These are phyloP conservation scores for Amanita subjunquillea DNA, from an alignment of 768 basidiomycete genomes.

Conservation along the genomic window DNA sequence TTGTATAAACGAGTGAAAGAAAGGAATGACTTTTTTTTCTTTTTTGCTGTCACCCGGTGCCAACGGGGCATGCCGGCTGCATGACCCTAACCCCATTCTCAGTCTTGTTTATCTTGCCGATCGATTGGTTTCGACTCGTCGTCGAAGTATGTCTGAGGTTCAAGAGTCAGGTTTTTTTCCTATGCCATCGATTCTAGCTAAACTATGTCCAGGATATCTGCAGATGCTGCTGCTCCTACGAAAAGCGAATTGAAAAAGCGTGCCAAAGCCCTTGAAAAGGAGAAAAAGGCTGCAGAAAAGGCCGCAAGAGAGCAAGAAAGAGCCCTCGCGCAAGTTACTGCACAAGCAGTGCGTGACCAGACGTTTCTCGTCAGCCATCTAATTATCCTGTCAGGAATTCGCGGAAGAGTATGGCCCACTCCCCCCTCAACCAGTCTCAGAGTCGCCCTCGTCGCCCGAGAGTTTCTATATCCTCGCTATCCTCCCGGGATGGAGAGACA, in stretches of 20 bases:
- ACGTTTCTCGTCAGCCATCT: slow-evolving; percentile 5
- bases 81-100: slow-evolving; percentile 12
- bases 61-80: not conserved
- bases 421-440: slow-evolving; percentile 89
- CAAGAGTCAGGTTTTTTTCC: slow-evolving; percentile 11
- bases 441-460: slow-evolving; percentile 53
- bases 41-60: not conserved
- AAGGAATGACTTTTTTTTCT: not conserved
- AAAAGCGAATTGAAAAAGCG: slow-evolving; percentile 90
- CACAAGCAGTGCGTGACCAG: slow-evolving; percentile 42
- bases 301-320: slow-evolving; percentile 71
- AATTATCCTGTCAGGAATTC: slow-evolving; percentile 45
- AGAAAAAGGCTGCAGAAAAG: slow-evolving; percentile 79
- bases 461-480: slow-evolving; percentile 55
- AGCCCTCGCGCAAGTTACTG: slow-evolving; percentile 53
- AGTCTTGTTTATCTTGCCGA: slow-evolving; percentile 8
- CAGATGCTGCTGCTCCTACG: slow-evolving; percentile 42
- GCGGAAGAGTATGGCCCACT: slow-evolving; percentile 75
- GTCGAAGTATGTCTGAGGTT: slow-evolving; percentile 21
- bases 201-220: not conserved
- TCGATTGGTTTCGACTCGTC: not conserved
- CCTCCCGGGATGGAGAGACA: slow-evolving; percentile 55
- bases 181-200: not conserved
- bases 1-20: slow-evolving; percentile 13
- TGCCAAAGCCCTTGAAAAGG: slow-evolving; percentile 86